Conservation (phyloP, 345 rosid genomes). For the Brassica carinata region DNA sequence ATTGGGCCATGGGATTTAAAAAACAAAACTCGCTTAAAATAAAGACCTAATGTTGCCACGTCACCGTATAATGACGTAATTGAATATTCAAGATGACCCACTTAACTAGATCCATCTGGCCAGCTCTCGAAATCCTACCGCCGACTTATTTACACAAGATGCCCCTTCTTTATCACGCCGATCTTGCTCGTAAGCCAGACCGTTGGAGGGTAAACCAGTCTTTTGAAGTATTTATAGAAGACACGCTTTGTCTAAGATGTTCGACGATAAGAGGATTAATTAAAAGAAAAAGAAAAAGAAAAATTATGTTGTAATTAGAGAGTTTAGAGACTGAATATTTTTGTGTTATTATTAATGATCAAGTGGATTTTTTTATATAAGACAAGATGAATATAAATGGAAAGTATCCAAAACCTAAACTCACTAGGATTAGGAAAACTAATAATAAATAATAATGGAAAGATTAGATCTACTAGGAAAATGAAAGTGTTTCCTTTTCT, state of each 20-base stretch:
- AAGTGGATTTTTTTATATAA: too few species aligned
- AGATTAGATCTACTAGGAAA: too few species aligned
- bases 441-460: too few species aligned
- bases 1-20: conserved; percentile 28
- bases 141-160: neutral
- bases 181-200: neutral
- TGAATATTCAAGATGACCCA: conserved; percentile 40
- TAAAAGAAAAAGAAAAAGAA: neutral
- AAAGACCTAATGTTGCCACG: conserved; percentile 17
- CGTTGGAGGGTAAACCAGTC: conserved; percentile 16
- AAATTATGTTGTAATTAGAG: neutral
- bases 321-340: too few species aligned
- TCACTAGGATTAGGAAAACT: too few species aligned
- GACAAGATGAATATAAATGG: too few species aligned
- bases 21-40: neutral
- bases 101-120: conserved; percentile 21
- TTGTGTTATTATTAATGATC: too few species aligned
- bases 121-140: conserved; percentile 27
- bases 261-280: conserved; percentile 7
- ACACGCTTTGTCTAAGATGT: conserved; percentile 24
- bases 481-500: too few species aligned
- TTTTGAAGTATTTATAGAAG: neutral
- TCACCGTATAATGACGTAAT: conserved; percentile 18
- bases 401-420: too few species aligned
- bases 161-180: conserved; percentile 26